These are phyloP conservation scores for Pseudogymnoascus sp. DNA, from an alignment of 2,329 filamentous ascomycete species.

Conservation along the genomic window DNA sequence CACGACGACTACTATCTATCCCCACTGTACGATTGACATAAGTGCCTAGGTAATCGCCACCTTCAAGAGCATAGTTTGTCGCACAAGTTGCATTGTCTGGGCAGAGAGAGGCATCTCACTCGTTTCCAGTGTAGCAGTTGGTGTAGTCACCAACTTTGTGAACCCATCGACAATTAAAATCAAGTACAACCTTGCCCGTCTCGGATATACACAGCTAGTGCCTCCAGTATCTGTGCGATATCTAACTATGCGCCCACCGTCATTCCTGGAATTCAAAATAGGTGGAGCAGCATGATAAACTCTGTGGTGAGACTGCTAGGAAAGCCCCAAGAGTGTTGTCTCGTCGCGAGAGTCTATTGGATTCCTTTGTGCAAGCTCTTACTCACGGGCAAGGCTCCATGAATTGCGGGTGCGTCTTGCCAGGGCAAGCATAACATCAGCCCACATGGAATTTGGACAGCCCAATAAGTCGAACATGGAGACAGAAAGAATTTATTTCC, in stretches of 20 bases:
- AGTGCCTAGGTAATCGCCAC: slow-evolving; percentile 42
- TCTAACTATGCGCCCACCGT: background rate
- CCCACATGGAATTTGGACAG: background rate
- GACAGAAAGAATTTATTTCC: background rate
- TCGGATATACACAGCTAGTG: slow-evolving; percentile 39
- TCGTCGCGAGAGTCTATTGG: background rate
- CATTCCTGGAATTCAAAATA: background rate
- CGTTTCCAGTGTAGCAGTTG: slow-evolving; percentile 36
- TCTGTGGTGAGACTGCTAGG: background rate
- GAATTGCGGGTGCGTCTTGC: background rate
- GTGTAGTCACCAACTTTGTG: slow-evolving; percentile 37
- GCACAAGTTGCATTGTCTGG: slow-evolving; percentile 36
- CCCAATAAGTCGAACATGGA: background rate
- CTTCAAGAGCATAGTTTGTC: slow-evolving; percentile 43
- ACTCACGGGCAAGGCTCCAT: background rate
- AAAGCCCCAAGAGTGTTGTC: background rate
- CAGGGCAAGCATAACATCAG: background rate
- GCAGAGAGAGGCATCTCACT: slow-evolving; percentile 35
- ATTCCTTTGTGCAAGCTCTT: background rate
- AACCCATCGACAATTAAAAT: slow-evolving; percentile 51
- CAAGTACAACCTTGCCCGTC: slow-evolving; percentile 41
- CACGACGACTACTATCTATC: background rate
- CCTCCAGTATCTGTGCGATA: slow-evolving; percentile 25
- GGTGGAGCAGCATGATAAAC: background rate
- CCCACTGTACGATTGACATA: slow-evolving; percentile 28